Conservation (phyloP, 495 filamentous ascomycete species). For the Penicillium lividum region DNA sequence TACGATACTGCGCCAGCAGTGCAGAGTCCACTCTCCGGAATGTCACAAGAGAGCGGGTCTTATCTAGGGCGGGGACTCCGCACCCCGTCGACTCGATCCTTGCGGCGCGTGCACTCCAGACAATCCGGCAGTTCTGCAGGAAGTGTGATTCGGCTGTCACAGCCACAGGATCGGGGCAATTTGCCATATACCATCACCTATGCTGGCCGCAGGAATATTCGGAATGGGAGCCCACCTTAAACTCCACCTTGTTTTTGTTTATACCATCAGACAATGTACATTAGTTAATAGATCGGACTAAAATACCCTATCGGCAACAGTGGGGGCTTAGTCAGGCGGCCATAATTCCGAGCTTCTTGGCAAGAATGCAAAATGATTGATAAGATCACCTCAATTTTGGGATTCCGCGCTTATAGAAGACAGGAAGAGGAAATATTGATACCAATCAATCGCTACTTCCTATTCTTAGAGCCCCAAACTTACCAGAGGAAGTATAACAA, state of each 20-base stretch:
- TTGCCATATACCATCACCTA: constrained; percentile 47
- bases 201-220: constrained; percentile 20
- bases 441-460: neutral
- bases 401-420: constrained; percentile 8
- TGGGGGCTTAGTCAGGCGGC: constrained; percentile 30
- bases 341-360: constrained; percentile 23
- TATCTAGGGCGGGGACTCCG: constrained; percentile 16
- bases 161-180: constrained; percentile 38
- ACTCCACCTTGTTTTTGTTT: constrained; percentile 1
- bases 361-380: constrained; percentile 34
- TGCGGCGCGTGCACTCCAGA: constrained; percentile 38
- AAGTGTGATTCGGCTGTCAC: constrained; percentile 50
- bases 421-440: neutral
- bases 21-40: constrained; percentile 21
- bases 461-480: neutral
- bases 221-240: constrained; percentile 1
- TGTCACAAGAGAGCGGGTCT: constrained; percentile 16
- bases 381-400: constrained; percentile 26
- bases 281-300: constrained; percentile 21
- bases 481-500: neutral
- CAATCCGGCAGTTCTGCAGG: constrained; percentile 42
- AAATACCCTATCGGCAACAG: constrained; percentile 10
- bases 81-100: constrained; percentile 40
- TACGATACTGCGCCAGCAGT: constrained; percentile 33
- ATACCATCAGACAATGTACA: constrained; percentile 20